These are phyloP conservation scores for Fusarium robinianum DNA, from an alignment of 2,329 filamentous ascomycete genomes.

Conservation along the genomic window DNA sequence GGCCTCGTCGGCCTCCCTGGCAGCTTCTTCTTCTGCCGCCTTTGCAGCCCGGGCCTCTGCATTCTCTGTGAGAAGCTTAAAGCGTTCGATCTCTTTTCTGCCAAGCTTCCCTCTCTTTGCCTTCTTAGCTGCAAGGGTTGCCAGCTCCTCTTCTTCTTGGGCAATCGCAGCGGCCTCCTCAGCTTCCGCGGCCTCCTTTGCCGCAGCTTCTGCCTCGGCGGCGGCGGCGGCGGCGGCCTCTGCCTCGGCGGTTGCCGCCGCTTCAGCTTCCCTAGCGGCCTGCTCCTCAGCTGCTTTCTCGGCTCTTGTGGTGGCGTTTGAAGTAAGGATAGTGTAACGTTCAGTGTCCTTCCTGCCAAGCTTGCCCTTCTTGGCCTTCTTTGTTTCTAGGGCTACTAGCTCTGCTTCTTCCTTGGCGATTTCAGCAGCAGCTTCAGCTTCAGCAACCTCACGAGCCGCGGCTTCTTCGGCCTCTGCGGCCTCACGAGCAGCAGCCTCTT, in stretches of 20 bases:
- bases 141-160: slow-evolving; percentile 29
- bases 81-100: slow-evolving; percentile 30
- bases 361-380: slow-evolving; percentile 55
- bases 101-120: slow-evolving; percentile 31
- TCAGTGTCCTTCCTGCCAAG: slow-evolving; percentile 52
- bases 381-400: slow-evolving; percentile 49
- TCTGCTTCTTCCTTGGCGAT: slow-evolving; percentile 44
- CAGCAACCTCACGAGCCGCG: slow-evolving; percentile 17
- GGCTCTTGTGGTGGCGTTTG: slow-evolving; percentile 42
- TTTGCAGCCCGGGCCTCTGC: slow-evolving; percentile 32
- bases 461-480: slow-evolving; percentile 18
- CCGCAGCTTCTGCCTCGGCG: slow-evolving; percentile 33
- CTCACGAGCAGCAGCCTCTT: slow-evolving; percentile 32
- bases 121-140: slow-evolving; percentile 26
- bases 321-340: slow-evolving; percentile 45
- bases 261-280: slow-evolving; percentile 25
- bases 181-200: slow-evolving; percentile 21
- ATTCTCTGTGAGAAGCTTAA: slow-evolving; percentile 21
- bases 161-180: slow-evolving; percentile 17
- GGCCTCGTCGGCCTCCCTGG: slow-evolving; percentile 35
- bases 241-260: slow-evolving; percentile 8
- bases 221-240: slow-evolving; percentile 32
- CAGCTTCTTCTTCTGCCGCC: slow-evolving; percentile 39
- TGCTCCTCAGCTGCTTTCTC: slow-evolving; percentile 47
- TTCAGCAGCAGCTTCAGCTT: slow-evolving; percentile 13